Base-by-base conservation (phyloP, 2,329 filamentous ascomycete genomes). In the Aspergillus aculeatus region DNA sequence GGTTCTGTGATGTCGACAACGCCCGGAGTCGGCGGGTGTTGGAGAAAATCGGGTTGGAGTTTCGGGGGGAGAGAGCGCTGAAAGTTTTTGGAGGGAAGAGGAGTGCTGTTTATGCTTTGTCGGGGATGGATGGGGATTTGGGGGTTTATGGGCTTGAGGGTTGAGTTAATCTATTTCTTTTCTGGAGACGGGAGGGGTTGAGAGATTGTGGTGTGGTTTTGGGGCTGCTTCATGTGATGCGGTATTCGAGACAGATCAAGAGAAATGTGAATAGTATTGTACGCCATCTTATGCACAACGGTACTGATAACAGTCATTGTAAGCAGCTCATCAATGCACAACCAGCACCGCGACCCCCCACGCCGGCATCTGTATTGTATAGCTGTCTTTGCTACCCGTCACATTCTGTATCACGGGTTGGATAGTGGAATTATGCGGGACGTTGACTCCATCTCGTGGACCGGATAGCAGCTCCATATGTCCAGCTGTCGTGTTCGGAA, bases 341-440 rank as follows among this genome's bases (percentile, higher is more conserved):
- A 52, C 61, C 31, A 73, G 44, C 0, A 69, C 66, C 11, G 68
- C 69, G 38, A 73, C 64, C 7, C 61, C 66, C 68, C 69, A 72
- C 6, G 65, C 50, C 6, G 57, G 52, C 67, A 73, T 68, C 1
- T 41, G 50, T n/a, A 73, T 48, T 4, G 60, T 62, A 47, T 68
- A 73, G 14, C 51, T 66, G 0, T 63, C 68, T 4, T 57, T 21
- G 4, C 24, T 19, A n/a, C 32, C 54, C 7, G 59, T 57, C 4
- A 71, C 32, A 2, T 62, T 50, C 4, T 57, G 60, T 5, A 54
- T 53, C 16, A 35, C 44, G 2, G 71, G 65, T 38, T 56, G 26
- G 7, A 71, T 51, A 1, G 57, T 61, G 6, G 68, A 57, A 41
- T 70, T 56, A 31, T 58, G 57, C 5, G 68, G 68, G 3, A 51